These are phyloP conservation scores for Calonectria pteridis DNA, from an alignment of 2,329 filamentous ascomycete species.

Conservation along the genomic window DNA sequence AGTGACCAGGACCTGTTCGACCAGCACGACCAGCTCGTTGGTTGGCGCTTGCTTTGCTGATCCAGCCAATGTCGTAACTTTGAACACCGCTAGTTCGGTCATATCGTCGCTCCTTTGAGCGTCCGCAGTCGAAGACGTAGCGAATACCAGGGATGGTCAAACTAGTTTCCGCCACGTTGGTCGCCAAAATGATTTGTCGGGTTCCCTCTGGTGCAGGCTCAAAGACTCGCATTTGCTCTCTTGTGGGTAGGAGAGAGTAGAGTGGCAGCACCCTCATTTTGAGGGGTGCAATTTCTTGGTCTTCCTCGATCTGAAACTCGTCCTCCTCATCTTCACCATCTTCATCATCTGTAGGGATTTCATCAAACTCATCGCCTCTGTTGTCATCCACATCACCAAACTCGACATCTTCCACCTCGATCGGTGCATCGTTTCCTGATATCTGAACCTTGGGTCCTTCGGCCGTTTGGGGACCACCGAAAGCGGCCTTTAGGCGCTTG, in stretches of 20 bases:
- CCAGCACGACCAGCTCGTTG: constrained; percentile 95
- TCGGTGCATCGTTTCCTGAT: constrained; percentile 79
- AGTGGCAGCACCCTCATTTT: constrained; percentile 92
- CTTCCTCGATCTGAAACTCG: constrained; percentile 78
- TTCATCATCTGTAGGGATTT: constrained; percentile 68
- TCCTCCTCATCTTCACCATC: constrained; percentile 68
- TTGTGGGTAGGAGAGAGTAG: constrained; percentile 91
- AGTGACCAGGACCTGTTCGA: constrained; percentile 94
- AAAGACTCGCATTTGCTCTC: constrained; percentile 92
- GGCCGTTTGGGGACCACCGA: constrained; percentile 69
- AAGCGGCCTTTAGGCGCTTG: constrained; percentile 78
- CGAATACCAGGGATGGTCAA: constrained; percentile 95
- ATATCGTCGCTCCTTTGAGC: constrained; percentile 92
- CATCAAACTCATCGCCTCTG: constrained; percentile 71
- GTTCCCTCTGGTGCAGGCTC: constrained; percentile 85
- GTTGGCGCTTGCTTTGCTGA: constrained; percentile 95
- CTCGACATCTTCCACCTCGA: constrained; percentile 90
- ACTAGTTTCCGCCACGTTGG: constrained; percentile 97
- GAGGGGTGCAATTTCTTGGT: constrained; percentile 69
- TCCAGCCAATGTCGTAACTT: constrained; percentile 95
- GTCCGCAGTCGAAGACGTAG: constrained; percentile 95
- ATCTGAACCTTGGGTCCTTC: constrained; percentile 78
- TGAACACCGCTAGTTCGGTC: constrained; percentile 92
- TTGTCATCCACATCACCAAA: constrained; percentile 78
- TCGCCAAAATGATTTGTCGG: constrained; percentile 89